Base-by-base conservation (phyloP, 129 eudicot species). In the Flaveria linearis region DNA sequence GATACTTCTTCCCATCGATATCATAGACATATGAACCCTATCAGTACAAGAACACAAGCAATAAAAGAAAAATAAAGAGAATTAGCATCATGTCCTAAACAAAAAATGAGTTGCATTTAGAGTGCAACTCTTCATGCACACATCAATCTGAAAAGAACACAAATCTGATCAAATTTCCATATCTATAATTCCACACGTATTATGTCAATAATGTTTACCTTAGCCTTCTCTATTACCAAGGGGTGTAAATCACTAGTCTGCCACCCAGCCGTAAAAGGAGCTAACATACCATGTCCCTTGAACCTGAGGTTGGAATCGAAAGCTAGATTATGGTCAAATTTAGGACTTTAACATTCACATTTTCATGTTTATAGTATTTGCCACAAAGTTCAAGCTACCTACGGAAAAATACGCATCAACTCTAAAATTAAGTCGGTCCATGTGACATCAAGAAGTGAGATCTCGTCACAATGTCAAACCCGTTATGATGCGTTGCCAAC, bases 221-320 rank as follows among this genome's bases (percentile, higher is more conserved):
- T 84, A 2, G 97, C 88, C 74, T 76, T 90, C 28, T 82, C 90
- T 41, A 87, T 89, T 5, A 92, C 86, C 66, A 92, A 73, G 15
- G 96, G 96, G 74, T 87, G 68, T 71, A 76, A 3, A 76, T 93
- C 96, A 47, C 80, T 66, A 58, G 87, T 77, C 52, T 88, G 96
- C 92, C 92, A 86, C 55, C 93, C 97, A 36, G 97, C 91, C 18
- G 96, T 93, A 62, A 93, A 93, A 49, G 98, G 98, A 65, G 98
- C 95, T 84, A 93, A 50, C 98, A 93, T 90, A 61, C 68, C 86
- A 76, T 93, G 98, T 28, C 98, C 96, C 86, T 85, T 88, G 60
- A 74, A 93, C 77, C 98, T 90, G 74, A 43, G 7, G 79, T 51
- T 14, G 2, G 10, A 47, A 74, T 33, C 43, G n/a, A 7, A 49